Evolutionary conservation across 768 basidiomycete species (phyloP), one percentile per base, ranked within the genome.

Genomic region (Lyophyllum semitale): DNA sequence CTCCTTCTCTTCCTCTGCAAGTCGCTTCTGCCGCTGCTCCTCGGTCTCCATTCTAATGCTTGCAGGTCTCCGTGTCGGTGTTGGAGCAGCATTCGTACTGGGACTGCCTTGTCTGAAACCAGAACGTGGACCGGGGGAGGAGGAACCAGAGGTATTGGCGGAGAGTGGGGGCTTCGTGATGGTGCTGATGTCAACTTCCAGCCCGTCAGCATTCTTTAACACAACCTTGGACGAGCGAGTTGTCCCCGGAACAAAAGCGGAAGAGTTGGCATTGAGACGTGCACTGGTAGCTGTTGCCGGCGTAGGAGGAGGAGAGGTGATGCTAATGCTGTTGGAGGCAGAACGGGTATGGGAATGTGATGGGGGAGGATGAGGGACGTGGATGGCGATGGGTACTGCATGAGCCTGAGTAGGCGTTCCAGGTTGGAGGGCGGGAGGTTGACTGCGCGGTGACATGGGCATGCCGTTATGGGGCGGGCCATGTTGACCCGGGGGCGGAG

Each of bases 391-490:
- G 9, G 85, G 81, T 30, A 80, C 67, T 17, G 88, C 80, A 53
- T 87, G 88, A 2, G 82, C 51, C 52, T 82, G 73, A 1, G 85
- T 88, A n/a, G 90, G 88, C 1, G 89, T 91, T 27, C 82, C 83
- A 12, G 88, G 84, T 61, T 83, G 85, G 17, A 88, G 75, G 46
- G 80, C 76, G 30, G 77, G 66, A 37, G 80, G 70, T 47, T 70
- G 81, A 63, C 80, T 84, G 59, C 87, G 83, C 33, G 89, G 88
- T 15, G 89, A 90, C 77, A 91, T 82, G 4, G 87, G 77, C 70
- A 86, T 81, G 48, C 72, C 71, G 29, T 73, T 59, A 60, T 83
- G 78, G 45, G 77, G 77, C 25, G 76, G 77, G 27, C 72, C 75
- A 57, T 83, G 77, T 9, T 68, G 70, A 33, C 73, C 78, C 44